Conservation (phyloP, 352 stramenopile genomes). For the Phytopythium boreale region DNA sequence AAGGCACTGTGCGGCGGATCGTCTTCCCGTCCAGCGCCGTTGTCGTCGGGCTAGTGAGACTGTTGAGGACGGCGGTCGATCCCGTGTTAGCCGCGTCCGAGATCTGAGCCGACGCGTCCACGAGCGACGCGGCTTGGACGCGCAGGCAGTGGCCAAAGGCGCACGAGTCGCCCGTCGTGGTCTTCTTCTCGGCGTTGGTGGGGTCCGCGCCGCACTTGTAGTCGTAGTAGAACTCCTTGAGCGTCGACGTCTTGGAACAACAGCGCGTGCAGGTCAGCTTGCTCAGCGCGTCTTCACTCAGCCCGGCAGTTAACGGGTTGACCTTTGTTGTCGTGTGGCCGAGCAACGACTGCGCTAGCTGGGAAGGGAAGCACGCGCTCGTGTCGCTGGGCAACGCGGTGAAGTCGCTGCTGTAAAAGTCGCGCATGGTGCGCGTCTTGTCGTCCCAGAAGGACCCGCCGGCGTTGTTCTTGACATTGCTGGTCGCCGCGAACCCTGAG, state of each 20-base stretch:
- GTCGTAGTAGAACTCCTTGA: slow-evolving; percentile 20
- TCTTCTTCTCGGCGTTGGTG: slow-evolving; percentile 8
- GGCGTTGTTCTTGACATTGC: slow-evolving; percentile 17
- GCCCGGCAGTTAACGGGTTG: background rate
- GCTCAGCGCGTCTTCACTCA: slow-evolving; percentile 3
- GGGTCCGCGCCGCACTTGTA: slow-evolving; percentile 13
- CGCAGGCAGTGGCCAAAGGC: slow-evolving; percentile 15
- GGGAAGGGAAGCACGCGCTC: slow-evolving; percentile 6
- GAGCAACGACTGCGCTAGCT: slow-evolving; percentile 11
- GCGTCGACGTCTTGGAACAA: slow-evolving; percentile 15
- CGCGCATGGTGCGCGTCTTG: slow-evolving; percentile 4
- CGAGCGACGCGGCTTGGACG: background rate
- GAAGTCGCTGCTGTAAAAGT: slow-evolving; percentile 12
- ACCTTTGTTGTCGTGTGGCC: background rate
- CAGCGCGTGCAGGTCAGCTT: slow-evolving; percentile 16
- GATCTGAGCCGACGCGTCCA: background rate
- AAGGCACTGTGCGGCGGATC: background rate
- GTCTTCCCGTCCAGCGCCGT: background rate
- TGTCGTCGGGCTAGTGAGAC: background rate
- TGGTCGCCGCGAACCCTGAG: slow-evolving; percentile 9
- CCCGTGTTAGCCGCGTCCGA: background rate
- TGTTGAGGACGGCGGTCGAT: background rate
- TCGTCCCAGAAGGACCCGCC: slow-evolving; percentile 12
- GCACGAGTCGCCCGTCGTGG: slow-evolving; percentile 10
- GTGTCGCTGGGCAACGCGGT: slow-evolving; percentile 1